Percentiles rank a stretch among this genome's conserved stretches.
These are phyloP conservation scores for Aspergillus affinis DNA, from an alignment of 495 filamentous ascomycete species.

Conservation along the genomic window DNA sequence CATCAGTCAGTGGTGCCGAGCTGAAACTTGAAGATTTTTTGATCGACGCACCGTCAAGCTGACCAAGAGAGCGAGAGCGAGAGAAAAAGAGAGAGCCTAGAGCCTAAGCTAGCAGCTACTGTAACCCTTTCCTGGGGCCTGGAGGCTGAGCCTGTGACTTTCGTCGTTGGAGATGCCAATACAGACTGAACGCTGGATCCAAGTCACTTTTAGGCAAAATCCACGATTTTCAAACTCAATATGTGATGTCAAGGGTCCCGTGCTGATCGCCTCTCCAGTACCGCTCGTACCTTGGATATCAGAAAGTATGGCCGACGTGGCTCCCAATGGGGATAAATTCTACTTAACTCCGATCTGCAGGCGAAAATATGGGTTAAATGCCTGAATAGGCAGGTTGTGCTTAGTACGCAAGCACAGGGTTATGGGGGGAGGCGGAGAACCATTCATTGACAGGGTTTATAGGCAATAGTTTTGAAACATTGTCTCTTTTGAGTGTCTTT, in stretches of 20 bases:
- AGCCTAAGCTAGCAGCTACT: neutral
- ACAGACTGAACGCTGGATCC: neutral
- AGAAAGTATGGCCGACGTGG: neutral
- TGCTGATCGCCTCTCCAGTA: neutral
- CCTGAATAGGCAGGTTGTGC: neutral
- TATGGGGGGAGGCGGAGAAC: neutral
- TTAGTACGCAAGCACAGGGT: neutral
- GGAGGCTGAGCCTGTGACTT: neutral
- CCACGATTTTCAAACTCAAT: neutral
- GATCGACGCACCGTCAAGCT: neutral
- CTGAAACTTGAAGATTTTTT: neutral
- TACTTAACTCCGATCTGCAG: neutral
- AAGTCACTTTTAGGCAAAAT: neutral
- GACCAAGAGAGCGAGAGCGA: neutral
- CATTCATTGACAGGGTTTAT: neutral
- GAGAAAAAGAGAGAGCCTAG: too few relatives aligned
- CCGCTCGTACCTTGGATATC: too few relatives aligned
- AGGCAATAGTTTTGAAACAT: neutral
- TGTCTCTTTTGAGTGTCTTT: neutral
- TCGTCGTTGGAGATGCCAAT: neutral
- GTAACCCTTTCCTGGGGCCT: neutral
- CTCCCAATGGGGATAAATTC: neutral
- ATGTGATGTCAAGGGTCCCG: neutral
- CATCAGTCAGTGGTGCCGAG: neutral
- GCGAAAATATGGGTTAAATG: neutral